Conservation (phyloP, 2,329 filamentous ascomycete genomes). For the Neoascochyta sp. region DNA sequence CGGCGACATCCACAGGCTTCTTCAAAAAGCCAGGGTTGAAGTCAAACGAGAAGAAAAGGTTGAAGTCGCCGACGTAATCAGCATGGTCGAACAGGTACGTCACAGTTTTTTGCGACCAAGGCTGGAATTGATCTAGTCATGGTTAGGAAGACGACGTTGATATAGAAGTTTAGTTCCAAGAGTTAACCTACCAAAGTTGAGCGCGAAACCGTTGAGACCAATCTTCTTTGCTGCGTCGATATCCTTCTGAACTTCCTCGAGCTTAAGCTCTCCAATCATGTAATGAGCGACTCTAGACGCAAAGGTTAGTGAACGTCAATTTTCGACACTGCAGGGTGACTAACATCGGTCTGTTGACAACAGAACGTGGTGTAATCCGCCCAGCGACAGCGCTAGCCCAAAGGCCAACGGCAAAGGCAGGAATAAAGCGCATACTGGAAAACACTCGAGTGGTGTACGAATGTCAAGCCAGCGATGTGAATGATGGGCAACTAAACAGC, state of each 20-base stretch:
- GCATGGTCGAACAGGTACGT: constrained; percentile 29
- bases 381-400: too few species aligned
- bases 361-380: too few species aligned
- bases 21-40: constrained; percentile 23
- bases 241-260: constrained; percentile 19
- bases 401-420: too few species aligned
- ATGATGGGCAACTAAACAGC: too few species aligned
- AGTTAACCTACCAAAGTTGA: constrained; percentile 27
- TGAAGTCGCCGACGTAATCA: constrained; percentile 26
- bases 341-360: too few species aligned
- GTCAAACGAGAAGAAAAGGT: constrained; percentile 40
- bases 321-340: too few species aligned
- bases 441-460: too few species aligned
- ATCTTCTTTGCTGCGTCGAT: constrained; percentile 25
- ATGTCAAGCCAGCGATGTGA: too few species aligned
- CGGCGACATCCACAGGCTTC: constrained; percentile 23
- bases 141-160: too few species aligned
- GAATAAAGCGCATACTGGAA: too few species aligned
- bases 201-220: constrained; percentile 36
- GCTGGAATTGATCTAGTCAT: constrained; percentile 7
- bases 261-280: constrained; percentile 21
- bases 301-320: too few species aligned
- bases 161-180: neutral
- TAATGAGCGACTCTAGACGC: constrained; percentile 21
- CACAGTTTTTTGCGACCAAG: constrained; percentile 28